These are phyloP conservation scores for Ehretia macrophylla DNA, from an alignment of 257 asterid species.

Conservation along the genomic window DNA sequence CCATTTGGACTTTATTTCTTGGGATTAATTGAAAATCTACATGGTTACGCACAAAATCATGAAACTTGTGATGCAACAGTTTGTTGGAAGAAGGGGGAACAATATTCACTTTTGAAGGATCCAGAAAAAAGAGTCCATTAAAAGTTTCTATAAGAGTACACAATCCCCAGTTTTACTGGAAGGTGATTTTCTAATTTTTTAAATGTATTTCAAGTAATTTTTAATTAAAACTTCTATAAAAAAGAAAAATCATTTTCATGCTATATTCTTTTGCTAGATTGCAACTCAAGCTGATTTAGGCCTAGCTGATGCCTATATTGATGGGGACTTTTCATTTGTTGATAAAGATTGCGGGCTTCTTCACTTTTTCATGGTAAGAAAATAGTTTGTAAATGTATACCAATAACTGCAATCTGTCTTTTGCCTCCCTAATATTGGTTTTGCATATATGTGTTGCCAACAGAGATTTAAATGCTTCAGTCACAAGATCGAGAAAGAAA, in stretches of 20 bases:
- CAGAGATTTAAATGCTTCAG: slow-evolving; percentile 53
- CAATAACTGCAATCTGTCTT: background rate
- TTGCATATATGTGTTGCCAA: slow-evolving; percentile 68
- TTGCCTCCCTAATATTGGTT: slow-evolving; percentile 13
- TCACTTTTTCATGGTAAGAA: slow-evolving; percentile 69
- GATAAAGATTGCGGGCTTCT: slow-evolving; percentile 64
- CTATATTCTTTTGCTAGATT: slow-evolving; percentile 30
- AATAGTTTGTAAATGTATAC: background rate
- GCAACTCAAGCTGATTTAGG: slow-evolving; percentile 84
- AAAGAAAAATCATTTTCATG: background rate
- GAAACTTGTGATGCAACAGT: slow-evolving; percentile 27
- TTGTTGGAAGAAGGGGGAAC: slow-evolving; percentile 78
- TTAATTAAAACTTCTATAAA: background rate
- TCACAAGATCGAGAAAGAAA: slow-evolving; percentile 40
- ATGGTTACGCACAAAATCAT: background rate
- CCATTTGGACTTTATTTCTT: background rate
- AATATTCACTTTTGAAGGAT: slow-evolving; percentile 67
- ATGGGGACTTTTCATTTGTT: slow-evolving; percentile 75
- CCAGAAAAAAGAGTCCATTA: slow-evolving; percentile 24
- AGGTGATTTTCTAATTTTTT: slow-evolving; percentile 32
- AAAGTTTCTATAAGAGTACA: slow-evolving; percentile 68
- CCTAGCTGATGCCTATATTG: slow-evolving; percentile 81
- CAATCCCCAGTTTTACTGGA: slow-evolving; percentile 77
- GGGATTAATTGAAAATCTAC: background rate
- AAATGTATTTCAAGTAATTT: background rate